Base-by-base conservation (phyloP, 1,284 basidiomycete species). In the Trichosporon sp. region DNA sequence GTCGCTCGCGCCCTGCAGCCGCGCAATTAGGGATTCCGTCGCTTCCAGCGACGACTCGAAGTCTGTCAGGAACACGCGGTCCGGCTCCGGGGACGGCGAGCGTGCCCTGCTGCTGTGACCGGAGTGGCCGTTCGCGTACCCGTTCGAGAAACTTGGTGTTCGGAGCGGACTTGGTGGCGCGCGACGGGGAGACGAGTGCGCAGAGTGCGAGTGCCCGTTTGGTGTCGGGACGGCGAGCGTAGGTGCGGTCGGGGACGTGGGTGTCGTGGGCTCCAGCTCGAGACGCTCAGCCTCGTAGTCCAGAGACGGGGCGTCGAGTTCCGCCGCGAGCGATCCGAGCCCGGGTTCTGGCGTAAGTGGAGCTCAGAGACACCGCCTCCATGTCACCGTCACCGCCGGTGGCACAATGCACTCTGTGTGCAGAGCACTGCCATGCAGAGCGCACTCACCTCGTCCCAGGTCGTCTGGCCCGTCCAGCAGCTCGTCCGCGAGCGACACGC, bases 321-420 rank as follows among this genome's bases (percentile, higher is more conserved):
- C 70, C 35, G 40, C 63, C 40, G 64, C 70, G 64, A 71, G 68
- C 31, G 68, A 69, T 8, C 38, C 63, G 37, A 65, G 63, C 8
- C 63, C 63, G 21, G 63, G 35, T 38, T 10, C 37, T 64, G 63
- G 35, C 8, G 37, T 64, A 10, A 64, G 63, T 12, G 5, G 37
- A 38, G 10, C 26, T 26, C 26, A 38, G 37, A 38, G 10, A 38
- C 37, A 38, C 37, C 37, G 37, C 37, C 37, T 7, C 37, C 37
- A 38, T 38, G 37, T 38, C 40, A 43, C 40, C 40, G 40, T 26
- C 26, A 26, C 26, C 26, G 26, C 40, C 40, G 40, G 40, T 43
- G 37, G 5, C 37, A 38, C 37, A 26, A 26, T 38, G 37, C 37
- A 38, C 37, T 38, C 37, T 6, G 37, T 38, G 37, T 38, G 37